Base-by-base conservation (phyloP, 257 asterid species). In the Ophiorrhiza pumila region DNA sequence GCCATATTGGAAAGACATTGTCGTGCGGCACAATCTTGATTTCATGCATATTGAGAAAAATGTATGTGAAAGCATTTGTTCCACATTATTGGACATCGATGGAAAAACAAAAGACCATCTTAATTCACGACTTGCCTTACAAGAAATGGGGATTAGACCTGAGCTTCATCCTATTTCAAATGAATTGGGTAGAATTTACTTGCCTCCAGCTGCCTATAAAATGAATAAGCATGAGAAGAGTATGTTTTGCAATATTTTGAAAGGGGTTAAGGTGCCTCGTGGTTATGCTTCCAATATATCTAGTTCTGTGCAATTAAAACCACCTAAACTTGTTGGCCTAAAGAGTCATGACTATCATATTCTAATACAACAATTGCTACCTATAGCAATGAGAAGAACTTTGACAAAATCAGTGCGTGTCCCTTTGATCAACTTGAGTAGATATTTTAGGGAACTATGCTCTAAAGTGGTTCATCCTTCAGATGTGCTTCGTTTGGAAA, bases 1-100 rank as follows among this genome's bases (percentile, higher is more conserved):
- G n/a, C 42, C 65, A 7, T 60, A 60, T 60, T 60, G 41, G 65
- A 60, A 60, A 31, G 41, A n/a, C n/a, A n/a, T n/a, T n/a, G n/a
- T n/a, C n/a, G n/a, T n/a, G n/a, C n/a, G n/a, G n/a, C n/a, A n/a
- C n/a, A n/a, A n/a, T n/a, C n/a, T n/a, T n/a, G n/a, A n/a, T n/a
- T n/a, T n/a, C n/a, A n/a, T n/a, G n/a, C n/a, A n/a, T n/a, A n/a
- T n/a, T n/a, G n/a, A n/a, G n/a, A n/a, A n/a, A n/a, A n/a, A n/a
- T n/a, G n/a, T n/a, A n/a, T n/a, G n/a, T n/a, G n/a, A n/a, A n/a
- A n/a, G n/a, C n/a, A n/a, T n/a, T n/a, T n/a, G n/a, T n/a, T n/a
- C n/a, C n/a, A n/a, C n/a, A n/a, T n/a, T n/a, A n/a, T n/a, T n/a
- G n/a, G n/a, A n/a, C 10, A 60, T 60, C 1, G 22, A 60, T 8